phyloP scores from a whole-genome alignment of 441 rosid species.

The Heliophila coronopifolia region DNA sequence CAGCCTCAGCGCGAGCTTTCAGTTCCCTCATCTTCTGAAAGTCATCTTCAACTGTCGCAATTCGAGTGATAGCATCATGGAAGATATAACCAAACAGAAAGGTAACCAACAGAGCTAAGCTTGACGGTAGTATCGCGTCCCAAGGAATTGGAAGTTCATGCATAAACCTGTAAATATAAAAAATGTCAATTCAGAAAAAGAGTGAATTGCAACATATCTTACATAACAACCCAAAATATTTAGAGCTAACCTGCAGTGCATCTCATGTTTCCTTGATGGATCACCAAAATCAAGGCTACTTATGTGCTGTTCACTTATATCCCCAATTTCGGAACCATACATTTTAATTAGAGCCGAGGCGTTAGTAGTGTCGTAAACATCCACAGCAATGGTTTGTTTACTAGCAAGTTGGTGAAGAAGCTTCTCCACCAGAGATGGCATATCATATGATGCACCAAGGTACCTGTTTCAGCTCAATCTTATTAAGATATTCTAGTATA shows the following conservation, averaged over 20 bases:
- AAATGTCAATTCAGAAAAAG: too few relatives aligned
- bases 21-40: constrained; percentile 73
- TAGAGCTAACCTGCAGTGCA: constrained; percentile 97
- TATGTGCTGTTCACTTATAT: too few relatives aligned
- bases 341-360: constrained; percentile 72
- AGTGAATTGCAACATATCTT: too few relatives aligned
- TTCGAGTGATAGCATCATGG: constrained; percentile 63
- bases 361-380: constrained; percentile 81
- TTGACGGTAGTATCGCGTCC: too few relatives aligned
- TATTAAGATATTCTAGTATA: too few relatives aligned
- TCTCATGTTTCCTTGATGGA: constrained; percentile 81
- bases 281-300: constrained; percentile 92
- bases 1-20: constrained; percentile 84
- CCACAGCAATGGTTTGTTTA: constrained; percentile 81
- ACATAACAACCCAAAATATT: too few relatives aligned
- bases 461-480: constrained; percentile 58
- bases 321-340: constrained; percentile 83
- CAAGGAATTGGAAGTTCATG: constrained; percentile 65
- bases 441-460: constrained; percentile 95
- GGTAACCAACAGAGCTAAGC: too few relatives aligned
- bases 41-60: constrained; percentile 85
- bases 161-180: too few relatives aligned
- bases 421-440: constrained; percentile 95
- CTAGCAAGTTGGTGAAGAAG: constrained; percentile 93
- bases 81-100: constrained; percentile 74